Base-by-base conservation (phyloP, 1,284 basidiomycete species). In the Ustilago hordei region DNA sequence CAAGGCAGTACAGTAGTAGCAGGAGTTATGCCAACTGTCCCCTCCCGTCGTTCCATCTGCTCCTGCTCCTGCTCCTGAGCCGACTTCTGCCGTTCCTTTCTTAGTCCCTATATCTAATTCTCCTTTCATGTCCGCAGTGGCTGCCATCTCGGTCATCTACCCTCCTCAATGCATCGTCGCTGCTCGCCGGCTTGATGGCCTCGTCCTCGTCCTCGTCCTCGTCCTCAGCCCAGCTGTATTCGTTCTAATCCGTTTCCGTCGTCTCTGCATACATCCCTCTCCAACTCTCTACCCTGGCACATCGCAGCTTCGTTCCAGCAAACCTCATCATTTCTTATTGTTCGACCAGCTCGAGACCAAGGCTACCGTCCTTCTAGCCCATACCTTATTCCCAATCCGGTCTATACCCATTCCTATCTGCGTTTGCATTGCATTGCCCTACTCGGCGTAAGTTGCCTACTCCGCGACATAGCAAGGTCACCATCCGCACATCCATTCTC, bases 401-500 rank as follows among this genome's bases (percentile, higher is more conserved):
- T 62, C 54, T 36, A 58, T 62, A 50, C 62, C 34, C 19, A 11
- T 38, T 55, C 35, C 35, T 38, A 19, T 32, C 23, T 56, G 55
- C 43, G 11, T 34, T 11, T 17, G 39, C 57, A 34, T 48, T 38
- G 31, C 45, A 45, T n/a, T 48, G 36, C 60, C 41, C 23, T 45
- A 57, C 54, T 68, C 70, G 64, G 70, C 64, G 70, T 73, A 64
- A 64, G 60, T 67, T 64, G 41, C 70, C 58, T 60, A 8, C 61
- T 67, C 64, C 64, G 57, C 56, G 39, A 60, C 13, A 32, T 53
- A 45, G 15, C 17, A 4, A 11, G n/a, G 32, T 28, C 41, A 38
- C 43, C 35, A 38, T 28, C 43, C 17, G 38, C 58, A 50, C 59
- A 59, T 28, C 41, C 34, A 32, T 31, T 52, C 59, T 28, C 3